Evolutionary conservation across 352 stramenopile species (phyloP).

Genomic region (Vaucheria bursata): DNA sequence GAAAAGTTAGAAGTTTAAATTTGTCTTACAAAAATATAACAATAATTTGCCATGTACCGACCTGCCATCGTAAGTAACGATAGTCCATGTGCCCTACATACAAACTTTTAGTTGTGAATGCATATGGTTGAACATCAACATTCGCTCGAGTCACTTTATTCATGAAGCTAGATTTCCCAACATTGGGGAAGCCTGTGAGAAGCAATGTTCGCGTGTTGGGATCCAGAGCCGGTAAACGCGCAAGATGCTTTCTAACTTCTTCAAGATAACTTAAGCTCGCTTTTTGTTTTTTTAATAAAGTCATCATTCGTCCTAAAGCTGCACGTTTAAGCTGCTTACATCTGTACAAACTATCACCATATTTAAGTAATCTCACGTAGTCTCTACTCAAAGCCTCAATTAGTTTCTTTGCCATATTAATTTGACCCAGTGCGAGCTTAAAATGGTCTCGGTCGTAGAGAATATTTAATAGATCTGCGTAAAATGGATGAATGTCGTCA

Average conservation of each 20-base stretch:
- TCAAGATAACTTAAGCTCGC: constrained; percentile 92
- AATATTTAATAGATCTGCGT: constrained; percentile 99
- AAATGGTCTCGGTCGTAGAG: constrained; percentile 99
- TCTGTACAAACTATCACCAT: constrained; percentile 96
- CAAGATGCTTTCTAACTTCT: constrained; percentile 94
- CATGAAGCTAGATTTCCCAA: constrained; percentile 99
- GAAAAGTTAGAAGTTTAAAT: no score
- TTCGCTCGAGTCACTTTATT: constrained; percentile 95
- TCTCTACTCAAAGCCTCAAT: constrained; percentile 95
- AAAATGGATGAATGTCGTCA: constrained; percentile 94
- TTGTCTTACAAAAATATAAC: no score
- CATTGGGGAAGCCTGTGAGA: constrained; percentile 97
- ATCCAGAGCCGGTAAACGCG: constrained; percentile 94
- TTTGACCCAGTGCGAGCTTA: constrained; percentile 97
- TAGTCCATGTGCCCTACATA: constrained; percentile 99
- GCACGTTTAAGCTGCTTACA: constrained; percentile 99
- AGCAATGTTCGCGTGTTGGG: constrained; percentile 96
- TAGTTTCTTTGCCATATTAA: constrained; percentile 95
- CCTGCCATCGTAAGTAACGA: constrained; percentile 87
- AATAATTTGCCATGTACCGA: no score
- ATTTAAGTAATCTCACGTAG: constrained; percentile 99
- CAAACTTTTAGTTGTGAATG: constrained; percentile 99
- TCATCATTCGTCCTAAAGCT: constrained; percentile 98
- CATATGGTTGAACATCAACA: constrained; percentile 97
- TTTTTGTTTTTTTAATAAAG: constrained; percentile 98